Base-by-base conservation (phyloP, 2,329 filamentous ascomycete species). In the Ophiostoma ulmi region DNA sequence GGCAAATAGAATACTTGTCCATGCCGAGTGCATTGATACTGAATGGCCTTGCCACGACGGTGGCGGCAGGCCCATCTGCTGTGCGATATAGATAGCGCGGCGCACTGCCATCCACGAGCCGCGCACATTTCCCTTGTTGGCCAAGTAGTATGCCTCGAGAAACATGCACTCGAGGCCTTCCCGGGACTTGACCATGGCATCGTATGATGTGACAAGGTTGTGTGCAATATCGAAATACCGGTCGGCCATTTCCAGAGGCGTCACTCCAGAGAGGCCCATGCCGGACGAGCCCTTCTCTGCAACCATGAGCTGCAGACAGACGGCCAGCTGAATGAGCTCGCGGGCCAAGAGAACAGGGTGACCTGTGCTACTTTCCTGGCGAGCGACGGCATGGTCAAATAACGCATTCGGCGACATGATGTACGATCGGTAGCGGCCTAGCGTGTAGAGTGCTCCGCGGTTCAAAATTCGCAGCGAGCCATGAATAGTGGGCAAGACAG, bases 151-250 rank as follows among this genome's bases (percentile, higher is more conserved):
- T 3, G 78, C 79, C 72, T 84, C 80, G 0, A 86, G 77, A 72
- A 85, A 78, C 6, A 86, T 72, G 64, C 81, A 83, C 71, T 85
- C 82, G 5, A 86, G 74, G 0, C 83, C 83, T 58, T 58, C 52
- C n/a, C 26, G 52, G 4, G 52, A 58, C n/a, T 13, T 26, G 22
- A 58, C 13, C 52, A 58, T 58, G 8, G n/a, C n/a, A 26, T 58
- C 52, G 10, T 58, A 10, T 58, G 52, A 58, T 1, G 52, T 58
- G n/a, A 58, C 52, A 4, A 58, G 52, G n/a, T 17, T 58, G 52
- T 58, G 22, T 17, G 52, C 52, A 58, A 58, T 58, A 1, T 58
- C 52, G 13, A 26, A 58, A 26, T 58, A 58, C 52, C 52, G 52
- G 5, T 58, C 52, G 7, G 52, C 52, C 52, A 58, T 58, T 58